Evolutionary conservation across 176 grass and related monocot species (phyloP).

Genomic region (Eleusine indica): DNA sequence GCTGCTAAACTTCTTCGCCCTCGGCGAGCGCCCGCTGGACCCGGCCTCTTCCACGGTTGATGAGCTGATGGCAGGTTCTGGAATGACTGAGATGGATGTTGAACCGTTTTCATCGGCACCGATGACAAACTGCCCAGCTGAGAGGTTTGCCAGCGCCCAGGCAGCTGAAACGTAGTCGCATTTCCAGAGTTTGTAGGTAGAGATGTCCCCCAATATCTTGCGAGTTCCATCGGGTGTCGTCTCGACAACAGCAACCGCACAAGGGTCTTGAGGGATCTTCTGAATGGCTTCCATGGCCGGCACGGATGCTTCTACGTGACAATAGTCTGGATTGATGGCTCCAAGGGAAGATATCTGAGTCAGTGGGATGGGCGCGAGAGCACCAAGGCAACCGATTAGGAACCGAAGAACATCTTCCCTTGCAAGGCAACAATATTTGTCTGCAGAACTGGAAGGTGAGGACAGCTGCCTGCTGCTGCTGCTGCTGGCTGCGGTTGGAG

Average conservation of each 20-base stretch:
- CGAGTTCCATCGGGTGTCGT: slow-evolving; percentile 48
- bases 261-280: slow-evolving; percentile 71
- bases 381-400: slow-evolving; percentile 89
- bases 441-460: slow-evolving; percentile 24
- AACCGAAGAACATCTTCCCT: slow-evolving; percentile 92
- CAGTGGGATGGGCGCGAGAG: slow-evolving; percentile 78
- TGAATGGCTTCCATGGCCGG: slow-evolving; percentile 71
- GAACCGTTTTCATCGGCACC: slow-evolving; percentile 65
- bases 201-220: slow-evolving; percentile 91
- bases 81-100: slow-evolving; percentile 25
- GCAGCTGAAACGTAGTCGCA: slow-evolving; percentile 79
- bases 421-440: slow-evolving; percentile 83
- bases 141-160: slow-evolving; percentile 83
- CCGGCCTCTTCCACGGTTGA: slow-evolving; percentile 33
- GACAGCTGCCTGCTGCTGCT: slow-evolving; percentile 43
- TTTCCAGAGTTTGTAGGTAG: slow-evolving; percentile 92
- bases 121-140: slow-evolving; percentile 78
- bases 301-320: slow-evolving; percentile 54
- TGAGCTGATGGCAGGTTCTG: slow-evolving; percentile 40
- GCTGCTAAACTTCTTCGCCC: slow-evolving; percentile 80
- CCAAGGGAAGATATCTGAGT: slow-evolving; percentile 79
- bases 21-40: slow-evolving; percentile 46
- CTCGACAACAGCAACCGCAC: slow-evolving; percentile 77
- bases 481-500: slow-evolving; percentile 46
- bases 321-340: slow-evolving; percentile 64